Percentiles rank a stretch among this genome's conserved stretches.
These are phyloP conservation scores for Aspergillus puulaauensis DNA, from an alignment of 2,329 filamentous ascomycete genomes.

Conservation along the genomic window DNA sequence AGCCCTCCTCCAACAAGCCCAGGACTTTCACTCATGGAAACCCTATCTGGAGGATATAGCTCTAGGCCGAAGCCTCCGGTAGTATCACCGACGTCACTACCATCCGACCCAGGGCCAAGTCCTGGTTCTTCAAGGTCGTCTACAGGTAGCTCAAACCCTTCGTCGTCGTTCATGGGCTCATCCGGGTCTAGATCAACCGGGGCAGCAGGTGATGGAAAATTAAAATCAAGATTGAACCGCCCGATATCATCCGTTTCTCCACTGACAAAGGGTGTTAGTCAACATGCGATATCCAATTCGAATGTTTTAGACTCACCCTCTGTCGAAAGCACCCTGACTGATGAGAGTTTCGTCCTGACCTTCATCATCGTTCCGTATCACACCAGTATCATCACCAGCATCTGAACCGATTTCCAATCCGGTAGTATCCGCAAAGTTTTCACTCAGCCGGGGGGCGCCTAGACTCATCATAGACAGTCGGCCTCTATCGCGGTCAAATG, in stretches of 20 bases:
- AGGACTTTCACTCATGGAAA: constrained; percentile 31
- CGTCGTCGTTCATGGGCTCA: constrained; percentile 33
- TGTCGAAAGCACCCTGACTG: constrained; percentile 40
- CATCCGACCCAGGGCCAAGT: constrained; percentile 25
- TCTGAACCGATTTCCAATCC: constrained; percentile 46
- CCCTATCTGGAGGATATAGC: constrained; percentile 27
- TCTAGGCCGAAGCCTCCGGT: constrained; percentile 34
- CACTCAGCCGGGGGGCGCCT: constrained; percentile 46
- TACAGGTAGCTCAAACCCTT: constrained; percentile 34
- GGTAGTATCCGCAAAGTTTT: constrained; percentile 51
- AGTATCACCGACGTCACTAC: constrained; percentile 21
- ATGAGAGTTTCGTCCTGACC: constrained; percentile 37
- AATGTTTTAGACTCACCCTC: constrained; percentile 29
- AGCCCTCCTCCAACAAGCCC: constrained; percentile 37
- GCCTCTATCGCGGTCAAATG: constrained; percentile 36
- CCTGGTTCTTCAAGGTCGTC: constrained; percentile 28
- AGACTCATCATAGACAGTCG: constrained; percentile 46
- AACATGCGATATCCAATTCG: neutral
- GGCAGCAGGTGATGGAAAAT: constrained; percentile 38
- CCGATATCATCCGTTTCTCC: constrained; percentile 46
- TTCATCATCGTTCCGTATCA: constrained; percentile 35
- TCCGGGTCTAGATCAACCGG: constrained; percentile 31
- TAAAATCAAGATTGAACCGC: constrained; percentile 42
- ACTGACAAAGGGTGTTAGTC: constrained; percentile 27
- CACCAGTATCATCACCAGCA: constrained; percentile 38